Percentiles rank a stretch among this genome's conserved stretches.
phyloP scores from a whole-genome alignment of 1,284 basidiomycete species.

The Athelia sp. region DNA sequence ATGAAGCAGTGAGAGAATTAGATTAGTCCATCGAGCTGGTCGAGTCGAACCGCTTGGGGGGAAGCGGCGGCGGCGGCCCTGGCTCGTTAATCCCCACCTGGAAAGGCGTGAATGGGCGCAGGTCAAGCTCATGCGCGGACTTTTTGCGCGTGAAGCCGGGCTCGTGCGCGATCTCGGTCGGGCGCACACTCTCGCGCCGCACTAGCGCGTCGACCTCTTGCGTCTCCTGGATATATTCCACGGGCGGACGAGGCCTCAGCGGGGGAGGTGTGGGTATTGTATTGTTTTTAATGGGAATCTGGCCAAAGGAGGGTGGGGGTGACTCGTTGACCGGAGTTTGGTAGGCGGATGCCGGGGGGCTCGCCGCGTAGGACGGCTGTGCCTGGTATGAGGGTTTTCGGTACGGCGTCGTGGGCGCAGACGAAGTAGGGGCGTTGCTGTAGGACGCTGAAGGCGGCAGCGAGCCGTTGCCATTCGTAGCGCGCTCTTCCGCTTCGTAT shows the following conservation, averaged over 20 bases:
- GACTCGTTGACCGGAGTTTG: constrained; percentile 16
- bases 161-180: background rate
- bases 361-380: too few relatives aligned
- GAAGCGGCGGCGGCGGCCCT: constrained; percentile 29
- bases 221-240: constrained; percentile 73
- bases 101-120: constrained; percentile 41
- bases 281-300: constrained; percentile 6
- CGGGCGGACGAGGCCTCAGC: constrained; percentile 66
- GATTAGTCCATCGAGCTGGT: background rate
- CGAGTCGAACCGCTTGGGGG: constrained; percentile 16
- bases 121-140: constrained; percentile 19
- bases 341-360: too few relatives aligned
- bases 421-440: constrained; percentile 16
- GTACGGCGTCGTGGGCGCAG: constrained; percentile 11
- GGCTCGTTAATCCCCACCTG: constrained; percentile 21
- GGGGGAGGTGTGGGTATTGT: constrained; percentile 47
- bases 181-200: background rate
- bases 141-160: constrained; percentile 1
- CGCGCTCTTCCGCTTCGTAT: constrained; percentile 49
- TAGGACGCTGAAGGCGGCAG: constrained; percentile 5
- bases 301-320: constrained; percentile 10
- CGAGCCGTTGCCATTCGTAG: constrained; percentile 10
- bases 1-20: background rate
- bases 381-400: background rate
- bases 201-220: constrained; percentile 61